Evolutionary conservation across 2,329 filamentous ascomycete species (phyloP).

Genomic region (Thielaviopsis musarum): DNA sequence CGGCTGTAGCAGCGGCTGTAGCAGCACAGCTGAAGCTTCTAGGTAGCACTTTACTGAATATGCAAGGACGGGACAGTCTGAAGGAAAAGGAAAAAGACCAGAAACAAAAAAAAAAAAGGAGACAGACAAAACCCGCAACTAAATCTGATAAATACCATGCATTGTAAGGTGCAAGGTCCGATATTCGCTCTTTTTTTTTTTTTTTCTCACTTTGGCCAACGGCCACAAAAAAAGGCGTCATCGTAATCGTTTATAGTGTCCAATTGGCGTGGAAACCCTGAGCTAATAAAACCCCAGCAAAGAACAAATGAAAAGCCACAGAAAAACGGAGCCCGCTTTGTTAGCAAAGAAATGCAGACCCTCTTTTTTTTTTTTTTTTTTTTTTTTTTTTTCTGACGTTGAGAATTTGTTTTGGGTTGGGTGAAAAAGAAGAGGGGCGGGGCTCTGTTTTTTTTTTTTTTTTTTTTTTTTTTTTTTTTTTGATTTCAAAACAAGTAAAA

Average conservation of each 20-base stretch:
- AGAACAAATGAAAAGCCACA: neutral
- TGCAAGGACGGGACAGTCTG: neutral
- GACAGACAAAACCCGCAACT: neutral
- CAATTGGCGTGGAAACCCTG: neutral
- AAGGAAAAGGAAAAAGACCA: too few relatives aligned
- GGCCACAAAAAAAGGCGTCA: neutral
- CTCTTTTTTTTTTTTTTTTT: neutral
- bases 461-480: too few relatives aligned
- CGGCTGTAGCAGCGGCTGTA: too few relatives aligned
- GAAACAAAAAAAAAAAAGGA: neutral
- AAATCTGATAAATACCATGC: neutral
- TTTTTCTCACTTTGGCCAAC: neutral
- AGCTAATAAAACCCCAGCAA: neutral
- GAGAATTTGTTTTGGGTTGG: neutral
- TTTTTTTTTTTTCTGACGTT: neutral
- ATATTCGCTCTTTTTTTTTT: neutral
- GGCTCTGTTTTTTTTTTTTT: neutral
- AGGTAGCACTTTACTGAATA: neutral
- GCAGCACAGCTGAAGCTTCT: too few relatives aligned
- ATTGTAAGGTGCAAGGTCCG: neutral
- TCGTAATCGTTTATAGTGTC: neutral
- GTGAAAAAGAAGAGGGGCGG: neutral
- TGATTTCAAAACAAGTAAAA: too few relatives aligned
- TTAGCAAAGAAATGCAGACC: too few relatives aligned
- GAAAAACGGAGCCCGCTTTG: neutral